These are phyloP conservation scores for Nicotiana rustica DNA, from an alignment of 305 asterid species.

Conservation along the genomic window DNA sequence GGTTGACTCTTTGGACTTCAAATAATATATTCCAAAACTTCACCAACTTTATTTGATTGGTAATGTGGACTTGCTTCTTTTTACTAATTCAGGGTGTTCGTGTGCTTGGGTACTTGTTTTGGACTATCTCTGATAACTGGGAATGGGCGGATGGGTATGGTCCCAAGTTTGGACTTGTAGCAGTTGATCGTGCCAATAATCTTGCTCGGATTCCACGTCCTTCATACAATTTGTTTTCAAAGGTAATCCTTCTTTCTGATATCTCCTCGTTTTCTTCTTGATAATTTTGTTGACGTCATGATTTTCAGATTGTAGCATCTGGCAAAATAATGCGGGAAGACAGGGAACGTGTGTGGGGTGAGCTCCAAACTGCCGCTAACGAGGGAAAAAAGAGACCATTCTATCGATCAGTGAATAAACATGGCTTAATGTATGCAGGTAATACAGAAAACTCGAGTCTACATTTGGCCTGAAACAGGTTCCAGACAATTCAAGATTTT, in stretches of 20 bases:
- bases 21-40: not conserved
- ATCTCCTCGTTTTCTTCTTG: constrained; percentile 28
- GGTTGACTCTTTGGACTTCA: constrained; percentile 46
- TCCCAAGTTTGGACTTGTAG: constrained; percentile 94
- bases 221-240: constrained; percentile 76
- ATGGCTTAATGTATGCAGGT: constrained; percentile 95
- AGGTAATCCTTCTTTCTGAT: constrained; percentile 49
- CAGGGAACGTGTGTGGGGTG: constrained; percentile 75
- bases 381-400: constrained; percentile 79
- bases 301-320: constrained; percentile 73
- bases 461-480: not conserved
- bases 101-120: constrained; percentile 85
- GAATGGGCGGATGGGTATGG: constrained; percentile 99
- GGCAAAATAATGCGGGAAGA: constrained; percentile 73
- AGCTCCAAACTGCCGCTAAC: constrained; percentile 75
- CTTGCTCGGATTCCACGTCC: constrained; percentile 86
- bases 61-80: constrained; percentile 28
- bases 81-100: constrained; percentile 69
- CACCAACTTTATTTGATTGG: constrained; percentile 25
- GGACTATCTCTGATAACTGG: constrained; percentile 99
- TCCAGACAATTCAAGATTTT: constrained; percentile 25
- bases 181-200: constrained; percentile 81
- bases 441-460: constrained; percentile 35
- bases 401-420: constrained; percentile 74
- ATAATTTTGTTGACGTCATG: constrained; percentile 28